Conservation (phyloP, 768 basidiomycete genomes). For the Galerina marginata region DNA sequence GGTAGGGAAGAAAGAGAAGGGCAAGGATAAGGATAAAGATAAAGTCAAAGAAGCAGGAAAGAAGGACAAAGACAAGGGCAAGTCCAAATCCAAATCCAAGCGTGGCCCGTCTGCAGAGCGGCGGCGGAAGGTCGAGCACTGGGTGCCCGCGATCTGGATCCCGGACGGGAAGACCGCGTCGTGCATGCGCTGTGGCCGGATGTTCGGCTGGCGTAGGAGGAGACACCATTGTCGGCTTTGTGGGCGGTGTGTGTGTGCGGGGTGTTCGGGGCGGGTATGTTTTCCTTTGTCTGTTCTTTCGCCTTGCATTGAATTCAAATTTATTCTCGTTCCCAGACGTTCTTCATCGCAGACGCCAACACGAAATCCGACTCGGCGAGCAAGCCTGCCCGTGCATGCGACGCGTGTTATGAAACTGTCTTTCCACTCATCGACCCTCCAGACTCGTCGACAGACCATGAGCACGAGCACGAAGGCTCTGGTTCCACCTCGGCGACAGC, state of each 20-base stretch:
- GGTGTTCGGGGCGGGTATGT: slow-evolving; percentile 78
- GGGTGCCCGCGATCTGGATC: slow-evolving; percentile 92
- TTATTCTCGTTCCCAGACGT: slow-evolving; percentile 59
- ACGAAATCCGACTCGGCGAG: slow-evolving; percentile 43
- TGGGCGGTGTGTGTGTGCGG: slow-evolving; percentile 84
- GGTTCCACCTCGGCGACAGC: not conserved
- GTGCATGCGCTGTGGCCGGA: slow-evolving; percentile 83
- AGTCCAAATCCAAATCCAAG: slow-evolving; percentile 24
- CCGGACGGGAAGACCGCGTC: slow-evolving; percentile 82
- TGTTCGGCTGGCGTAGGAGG: slow-evolving; percentile 80
- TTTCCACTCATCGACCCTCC: slow-evolving; percentile 65
- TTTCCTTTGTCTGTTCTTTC: not conserved
- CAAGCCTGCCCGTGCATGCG: slow-evolving; percentile 80
- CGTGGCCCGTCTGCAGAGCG: slow-evolving; percentile 33
- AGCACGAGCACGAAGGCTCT: slow-evolving; percentile 3
- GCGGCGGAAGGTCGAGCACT: slow-evolving; percentile 71
- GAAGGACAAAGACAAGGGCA: too few species aligned
- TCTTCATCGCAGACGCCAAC: slow-evolving; percentile 72
- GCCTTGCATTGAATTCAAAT: slow-evolving; percentile 1
- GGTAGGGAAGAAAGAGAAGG: too few species aligned
- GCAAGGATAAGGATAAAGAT: not conserved
- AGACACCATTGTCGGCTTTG: slow-evolving; percentile 89
- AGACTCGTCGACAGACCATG: slow-evolving; percentile 18
- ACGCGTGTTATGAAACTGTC: slow-evolving; percentile 84
- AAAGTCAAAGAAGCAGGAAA: slow-evolving; percentile 15